Evolutionary conservation across 1,284 basidiomycete genomes (phyloP).

Genomic region (Cryptococcus jaspeensis): DNA sequence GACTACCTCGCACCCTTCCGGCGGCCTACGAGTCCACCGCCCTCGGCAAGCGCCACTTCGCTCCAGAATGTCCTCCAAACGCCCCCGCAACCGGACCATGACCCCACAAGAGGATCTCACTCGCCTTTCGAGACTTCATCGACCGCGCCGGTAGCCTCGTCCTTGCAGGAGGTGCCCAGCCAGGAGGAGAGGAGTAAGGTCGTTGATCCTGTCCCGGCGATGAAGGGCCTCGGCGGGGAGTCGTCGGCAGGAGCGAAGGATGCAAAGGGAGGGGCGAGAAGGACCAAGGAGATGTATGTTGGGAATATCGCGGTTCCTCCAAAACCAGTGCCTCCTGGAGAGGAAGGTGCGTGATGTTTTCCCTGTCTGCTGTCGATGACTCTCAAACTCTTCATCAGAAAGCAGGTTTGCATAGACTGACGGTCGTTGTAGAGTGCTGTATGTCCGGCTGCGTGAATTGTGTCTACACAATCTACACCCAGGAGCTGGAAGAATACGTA

Average conservation of each 20-base stretch:
- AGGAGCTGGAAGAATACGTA: slow-evolving; percentile 67
- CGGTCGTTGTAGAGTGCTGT: slow-evolving; percentile 68
- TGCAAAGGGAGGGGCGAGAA: neutral
- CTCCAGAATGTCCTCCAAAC: slow-evolving; percentile 10
- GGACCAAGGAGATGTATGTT: slow-evolving; percentile 25
- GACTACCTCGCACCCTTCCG: slow-evolving; percentile 11
- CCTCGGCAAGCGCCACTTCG: neutral
- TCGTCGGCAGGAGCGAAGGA: neutral
- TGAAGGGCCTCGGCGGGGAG: slow-evolving; percentile 3
- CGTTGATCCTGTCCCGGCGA: slow-evolving; percentile 19
- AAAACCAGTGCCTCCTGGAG: slow-evolving; percentile 39
- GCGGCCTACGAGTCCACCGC: slow-evolving; percentile 2
- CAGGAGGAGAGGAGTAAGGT: slow-evolving; percentile 7
- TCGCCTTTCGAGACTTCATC: slow-evolving; percentile 23
- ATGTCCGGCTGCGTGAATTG: slow-evolving; percentile 89
- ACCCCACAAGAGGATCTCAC: neutral
- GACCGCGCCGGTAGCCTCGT: slow-evolving; percentile 22
- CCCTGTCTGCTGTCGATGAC: neutral
- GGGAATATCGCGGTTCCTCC: slow-evolving; percentile 38
- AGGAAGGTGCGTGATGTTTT: slow-evolving; percentile 41
- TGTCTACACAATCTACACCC: slow-evolving; percentile 82
- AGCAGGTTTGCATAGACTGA: neutral
- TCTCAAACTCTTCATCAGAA: neutral
- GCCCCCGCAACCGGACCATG: neutral
- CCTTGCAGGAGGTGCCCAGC: slow-evolving; percentile 26